These are phyloP conservation scores for Suillus discolor DNA, from an alignment of 768 basidiomycete genomes.

Conservation along the genomic window DNA sequence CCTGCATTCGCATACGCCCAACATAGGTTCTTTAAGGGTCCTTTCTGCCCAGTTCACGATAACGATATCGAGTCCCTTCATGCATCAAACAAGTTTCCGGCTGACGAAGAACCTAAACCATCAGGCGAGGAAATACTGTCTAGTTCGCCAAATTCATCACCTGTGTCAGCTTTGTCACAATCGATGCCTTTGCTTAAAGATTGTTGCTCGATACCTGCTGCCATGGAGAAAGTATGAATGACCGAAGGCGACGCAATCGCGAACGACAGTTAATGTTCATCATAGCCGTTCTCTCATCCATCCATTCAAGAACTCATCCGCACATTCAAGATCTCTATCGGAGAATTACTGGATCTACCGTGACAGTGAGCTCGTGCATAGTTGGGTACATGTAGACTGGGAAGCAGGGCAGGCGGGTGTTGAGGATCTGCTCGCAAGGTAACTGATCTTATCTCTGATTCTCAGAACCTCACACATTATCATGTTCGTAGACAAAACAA, in stretches of 20 bases:
- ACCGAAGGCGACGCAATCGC: not conserved
- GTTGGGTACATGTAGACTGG: constrained; percentile 90
- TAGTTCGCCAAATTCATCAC: constrained; percentile 18
- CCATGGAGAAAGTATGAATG: not conserved
- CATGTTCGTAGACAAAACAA: constrained; percentile 28
- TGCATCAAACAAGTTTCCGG: constrained; percentile 24
- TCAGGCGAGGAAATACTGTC: constrained; percentile 15
- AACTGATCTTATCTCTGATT: not conserved
- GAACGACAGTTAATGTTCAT: not conserved
- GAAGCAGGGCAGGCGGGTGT: constrained; percentile 70
- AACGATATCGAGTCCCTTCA: constrained; percentile 29
- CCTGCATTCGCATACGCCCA: constrained; percentile 56
- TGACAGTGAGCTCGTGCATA: constrained; percentile 78
- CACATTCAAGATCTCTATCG: too few species aligned
- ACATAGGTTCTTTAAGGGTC: constrained; percentile 50
- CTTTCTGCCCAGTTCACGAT: constrained; percentile 42
- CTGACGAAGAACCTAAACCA: constrained; percentile 23
- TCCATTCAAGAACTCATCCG: too few species aligned
- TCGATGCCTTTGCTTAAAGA: not conserved
- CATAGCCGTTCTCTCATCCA: too few species aligned
- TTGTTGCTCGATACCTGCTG: not conserved
- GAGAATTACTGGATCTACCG: too few species aligned
- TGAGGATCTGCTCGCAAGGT: constrained; percentile 70
- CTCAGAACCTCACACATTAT: not conserved
- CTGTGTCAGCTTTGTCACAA: not conserved